Evolutionary conservation across 2,329 filamentous ascomycete species (phyloP).

Genomic region (Whalleya microplaca): DNA sequence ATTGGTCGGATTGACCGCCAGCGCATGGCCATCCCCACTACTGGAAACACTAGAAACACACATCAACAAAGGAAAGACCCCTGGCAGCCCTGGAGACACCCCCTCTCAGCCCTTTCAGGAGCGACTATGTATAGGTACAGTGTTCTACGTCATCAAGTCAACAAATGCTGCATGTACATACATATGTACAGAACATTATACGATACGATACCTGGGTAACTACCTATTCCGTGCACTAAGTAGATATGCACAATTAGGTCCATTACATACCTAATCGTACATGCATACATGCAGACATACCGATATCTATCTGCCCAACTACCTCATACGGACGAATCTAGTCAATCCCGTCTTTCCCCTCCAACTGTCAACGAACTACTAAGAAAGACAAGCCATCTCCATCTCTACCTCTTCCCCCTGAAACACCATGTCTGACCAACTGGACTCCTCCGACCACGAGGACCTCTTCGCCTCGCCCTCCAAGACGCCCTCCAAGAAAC

Average conservation of each 20-base stretch:
- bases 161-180: neutral
- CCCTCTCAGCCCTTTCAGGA: no score
- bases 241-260: constrained; percentile 10
- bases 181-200: no score
- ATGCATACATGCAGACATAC: neutral
- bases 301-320: neutral
- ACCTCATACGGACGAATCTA: constrained; percentile 1
- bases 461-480: constrained; percentile 52
- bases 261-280: constrained; percentile 4
- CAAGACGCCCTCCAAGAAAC: constrained; percentile 43
- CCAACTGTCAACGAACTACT: no score
- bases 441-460: constrained; percentile 51
- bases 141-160: constrained; percentile 7
- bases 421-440: constrained; percentile 49
- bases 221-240: no score
- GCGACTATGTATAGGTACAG: neutral
- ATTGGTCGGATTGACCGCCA: constrained; percentile 30
- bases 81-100: neutral
- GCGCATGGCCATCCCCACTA: constrained; percentile 30
- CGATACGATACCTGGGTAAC: no score
- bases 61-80: constrained; percentile 1
- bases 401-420: neutral
- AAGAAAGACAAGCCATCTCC: no score
- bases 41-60: constrained; percentile 16
- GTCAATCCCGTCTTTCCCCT: constrained; percentile 26